Evolutionary conservation across 306 rosid genomes (phyloP), one percentile per base, ranked within the genome.

Genomic region (Betula pendula): DNA sequence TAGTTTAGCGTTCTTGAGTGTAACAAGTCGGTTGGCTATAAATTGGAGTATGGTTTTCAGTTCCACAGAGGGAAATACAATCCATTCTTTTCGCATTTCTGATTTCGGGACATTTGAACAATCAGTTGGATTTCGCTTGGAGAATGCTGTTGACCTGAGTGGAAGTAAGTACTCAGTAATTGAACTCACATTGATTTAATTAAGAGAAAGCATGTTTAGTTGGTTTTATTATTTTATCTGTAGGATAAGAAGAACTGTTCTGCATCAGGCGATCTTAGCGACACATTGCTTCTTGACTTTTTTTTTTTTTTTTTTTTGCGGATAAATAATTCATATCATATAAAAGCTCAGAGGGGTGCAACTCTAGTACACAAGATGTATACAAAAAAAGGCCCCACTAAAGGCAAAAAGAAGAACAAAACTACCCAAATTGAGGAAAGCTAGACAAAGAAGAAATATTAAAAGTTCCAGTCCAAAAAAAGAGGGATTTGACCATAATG

Each of bases 31-130:
- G 47, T 51, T 73, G 5, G 53, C 56, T 14, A 56, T 49, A 58
- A 50, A 51, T 76, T 60, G 55, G 73, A 43, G 48, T 45, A 29
- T 72, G 70, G 19, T 60, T 82, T 84, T 77, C 90, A 87, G 90
- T 44, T 55, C 70, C 81, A 48, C 83, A 47, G 83, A 74, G 66
- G 83, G 83, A 79, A 71, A 76, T 68, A 8, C 77, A 68, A 25
- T 74, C 75, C 88, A 84, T 68, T 70, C 78, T 67, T 87, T 84
- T 79, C 77, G 45, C 38, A 73, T 87, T 80, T 74, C 85, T 80
- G 88, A 84, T 78, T 74, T 87, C 67, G 85, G 85, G 76, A 79
- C 77, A 68, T 82, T 84, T 79, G 88, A 73, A 45, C 90, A 87
- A 48, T 66, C 82, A 76, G 74, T 49, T 68, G 78, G 79, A 58